phyloP scores from a whole-genome alignment of 192 early-diverging fungal species.

The Lobosporangium transversale region DNA sequence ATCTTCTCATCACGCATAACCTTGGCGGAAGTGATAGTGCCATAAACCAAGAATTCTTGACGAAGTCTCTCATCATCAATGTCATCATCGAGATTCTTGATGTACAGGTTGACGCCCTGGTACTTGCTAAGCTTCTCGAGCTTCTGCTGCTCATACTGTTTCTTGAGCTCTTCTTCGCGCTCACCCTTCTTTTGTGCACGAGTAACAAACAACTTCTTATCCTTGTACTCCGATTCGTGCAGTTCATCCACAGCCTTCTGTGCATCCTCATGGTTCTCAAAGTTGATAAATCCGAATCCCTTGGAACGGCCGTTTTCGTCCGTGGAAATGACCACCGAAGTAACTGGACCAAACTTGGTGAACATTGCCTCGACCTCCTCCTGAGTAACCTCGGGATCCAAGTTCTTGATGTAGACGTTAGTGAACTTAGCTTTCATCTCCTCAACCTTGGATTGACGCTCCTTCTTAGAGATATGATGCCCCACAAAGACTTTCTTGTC shows the following conservation, averaged over 20 bases:
- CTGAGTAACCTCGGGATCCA: conserved; percentile 79
- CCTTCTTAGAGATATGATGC: conserved; percentile 87
- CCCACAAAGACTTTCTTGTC: conserved; percentile 96
- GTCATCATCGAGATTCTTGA: conserved; percentile 97
- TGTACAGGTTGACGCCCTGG: conserved; percentile 97
- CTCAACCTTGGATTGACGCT: conserved; percentile 89
- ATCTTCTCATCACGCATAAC: conserved; percentile 91
- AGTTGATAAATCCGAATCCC: conserved; percentile 99
- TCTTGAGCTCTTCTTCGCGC: conserved; percentile 93
- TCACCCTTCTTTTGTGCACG: conserved; percentile 99
- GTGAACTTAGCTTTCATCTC: conserved; percentile 91
- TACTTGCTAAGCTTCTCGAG: conserved; percentile 97
- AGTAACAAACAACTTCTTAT: conserved; percentile 90
- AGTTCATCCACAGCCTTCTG: conserved; percentile 86
- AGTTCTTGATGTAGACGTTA: conserved; percentile 97
- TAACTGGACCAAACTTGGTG: conserved; percentile 78
- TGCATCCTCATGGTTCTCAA: conserved; percentile 87
- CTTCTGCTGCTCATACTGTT: conserved; percentile 93
- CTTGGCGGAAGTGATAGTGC: conserved; percentile 95
- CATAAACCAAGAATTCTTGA: conserved; percentile 94
- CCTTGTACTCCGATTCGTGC: conserved; percentile 89
- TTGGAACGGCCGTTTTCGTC: conserved; percentile 86
- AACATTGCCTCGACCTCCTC: conserved; percentile 84
- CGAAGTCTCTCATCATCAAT: conserved; percentile 95
- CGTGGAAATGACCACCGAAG: conserved; percentile 75